phyloP scores from a whole-genome alignment of 148 eudicot species.

The Polygonum maritimum region DNA sequence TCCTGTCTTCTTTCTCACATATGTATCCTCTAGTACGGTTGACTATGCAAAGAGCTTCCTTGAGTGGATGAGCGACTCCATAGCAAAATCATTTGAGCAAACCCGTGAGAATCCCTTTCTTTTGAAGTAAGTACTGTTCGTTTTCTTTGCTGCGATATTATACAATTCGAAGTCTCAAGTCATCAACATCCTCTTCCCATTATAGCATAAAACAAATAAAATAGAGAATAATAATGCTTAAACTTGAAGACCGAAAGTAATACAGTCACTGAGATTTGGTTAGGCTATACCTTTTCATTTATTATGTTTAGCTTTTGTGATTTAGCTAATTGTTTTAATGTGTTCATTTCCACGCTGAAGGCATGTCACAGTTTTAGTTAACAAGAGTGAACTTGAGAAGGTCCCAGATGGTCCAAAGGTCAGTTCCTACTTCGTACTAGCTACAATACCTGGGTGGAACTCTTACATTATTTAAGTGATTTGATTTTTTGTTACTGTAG shows the following conservation, averaged over 20 bases:
- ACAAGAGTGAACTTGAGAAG: constrained; percentile 74
- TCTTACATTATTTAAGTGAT: background rate
- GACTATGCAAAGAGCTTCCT: constrained; percentile 94
- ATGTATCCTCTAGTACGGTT: constrained; percentile 85
- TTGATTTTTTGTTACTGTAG: constrained; percentile 26
- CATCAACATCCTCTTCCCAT: background rate
- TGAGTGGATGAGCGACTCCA: constrained; percentile 96
- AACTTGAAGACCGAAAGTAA: background rate
- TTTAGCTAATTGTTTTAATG: background rate
- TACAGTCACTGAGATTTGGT: background rate
- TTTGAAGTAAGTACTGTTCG: constrained; percentile 44
- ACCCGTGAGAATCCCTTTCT: constrained; percentile 92
- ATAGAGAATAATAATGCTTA: background rate
- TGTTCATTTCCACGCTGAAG: constrained; percentile 27
- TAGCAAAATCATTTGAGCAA: constrained; percentile 93
- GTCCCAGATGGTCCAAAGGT: constrained; percentile 95
- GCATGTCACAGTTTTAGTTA: constrained; percentile 72
- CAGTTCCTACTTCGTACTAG: constrained; percentile 7
- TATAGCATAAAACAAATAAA: background rate
- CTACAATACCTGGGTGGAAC: background rate
- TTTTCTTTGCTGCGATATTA: constrained; percentile 2
- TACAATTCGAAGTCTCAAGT: background rate
- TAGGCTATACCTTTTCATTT: background rate
- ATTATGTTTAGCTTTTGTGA: background rate
- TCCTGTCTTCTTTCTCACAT: constrained; percentile 89